Base-by-base conservation (phyloP, 75 land plant genomes). In the Isoetes taiwanensis region DNA sequence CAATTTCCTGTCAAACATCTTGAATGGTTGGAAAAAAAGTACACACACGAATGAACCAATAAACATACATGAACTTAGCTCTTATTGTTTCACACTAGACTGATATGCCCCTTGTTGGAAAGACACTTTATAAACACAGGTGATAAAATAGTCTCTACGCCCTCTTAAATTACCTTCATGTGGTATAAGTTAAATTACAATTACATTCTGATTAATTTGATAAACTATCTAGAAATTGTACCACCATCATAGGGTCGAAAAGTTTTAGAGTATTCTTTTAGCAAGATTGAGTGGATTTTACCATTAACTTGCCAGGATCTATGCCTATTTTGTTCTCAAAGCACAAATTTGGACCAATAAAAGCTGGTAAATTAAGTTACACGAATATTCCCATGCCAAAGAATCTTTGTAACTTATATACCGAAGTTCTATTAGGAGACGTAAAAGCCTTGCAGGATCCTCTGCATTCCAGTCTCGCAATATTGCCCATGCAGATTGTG, bases 371-470 rank as follows among this genome's bases (percentile, higher is more conserved):
- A 25, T 32, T 14, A 34, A 20, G 34, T 14, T 20, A 39, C 10
- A 27, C 43, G 28, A 35, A 3, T 17, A 56, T 23, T n/a, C 31
- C 12, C 59, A 61, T 28, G 23, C 32, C 23, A 20, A 28, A 23
- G 53, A 58, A 29, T n/a, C 61, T 8, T 1, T 23, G 56, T 16
- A 14, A 10, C 21, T 24, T n/a, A 8, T 30, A 12, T 43, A 90
- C 97, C 97, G 82, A 29, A 87, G 43, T 38, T 87, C 77, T 24
- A 58, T 60, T 42, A 91, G 42, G 25, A 91, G 78, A 24, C 54
- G 21, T 55, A 81, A 30, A 55, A 91, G 68, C 41, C 59, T 69
- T 8, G 83, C 43, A 29, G 87, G 80, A 43, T 86, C 94, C 35
- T 62, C 76, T 43, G 54, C 40, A 33, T 75, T 74, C 97, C 94